These are phyloP conservation scores for Pichia sp. DNA, from an alignment of 1,139 yeast genomes.

Conservation along the genomic window DNA sequence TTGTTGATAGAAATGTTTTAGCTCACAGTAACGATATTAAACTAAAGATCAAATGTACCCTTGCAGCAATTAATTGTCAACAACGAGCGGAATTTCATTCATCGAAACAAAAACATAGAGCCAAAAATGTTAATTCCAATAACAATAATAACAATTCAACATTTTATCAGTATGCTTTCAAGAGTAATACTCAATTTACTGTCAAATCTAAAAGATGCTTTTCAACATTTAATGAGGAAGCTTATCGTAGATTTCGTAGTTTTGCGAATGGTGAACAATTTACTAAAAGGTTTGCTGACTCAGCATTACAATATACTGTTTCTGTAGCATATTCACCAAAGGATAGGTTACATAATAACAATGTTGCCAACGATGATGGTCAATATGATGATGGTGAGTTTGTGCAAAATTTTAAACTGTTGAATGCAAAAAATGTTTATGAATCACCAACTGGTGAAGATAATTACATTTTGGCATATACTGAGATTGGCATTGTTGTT, in stretches of 20 bases:
- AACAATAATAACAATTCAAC: conserved; percentile 1
- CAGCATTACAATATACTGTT: conserved; percentile 39
- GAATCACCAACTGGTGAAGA: conserved; percentile 81
- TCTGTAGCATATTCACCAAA: conserved; percentile 73
- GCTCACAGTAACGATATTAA: neutral
- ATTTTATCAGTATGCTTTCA: neutral
- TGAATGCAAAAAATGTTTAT: conserved; percentile 18
- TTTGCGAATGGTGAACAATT: conserved; percentile 25
- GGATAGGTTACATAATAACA: conserved; percentile 34
- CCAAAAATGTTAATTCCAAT: conserved; percentile 2
- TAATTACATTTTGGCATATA: conserved; percentile 53
- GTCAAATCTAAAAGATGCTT: conserved; percentile 8
- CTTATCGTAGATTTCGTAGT: conserved; percentile 21
- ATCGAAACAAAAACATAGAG: conserved; percentile 11
- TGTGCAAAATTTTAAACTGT: conserved; percentile 20
- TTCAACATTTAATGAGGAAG: conserved; percentile 17
- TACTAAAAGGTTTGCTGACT: conserved; percentile 24
- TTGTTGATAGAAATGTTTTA: conserved; percentile 3
- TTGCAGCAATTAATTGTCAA: conserved; percentile 3
- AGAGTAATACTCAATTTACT: neutral
- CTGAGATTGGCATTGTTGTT: conserved; percentile 47
- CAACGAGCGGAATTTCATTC: conserved; percentile 10
- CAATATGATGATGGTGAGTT: conserved; percentile 22
- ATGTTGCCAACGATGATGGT: conserved; percentile 17
- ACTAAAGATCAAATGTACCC: conserved; percentile 6